Conservation (phyloP, 805 yeast genomes). For the Saturnispora sekii region DNA sequence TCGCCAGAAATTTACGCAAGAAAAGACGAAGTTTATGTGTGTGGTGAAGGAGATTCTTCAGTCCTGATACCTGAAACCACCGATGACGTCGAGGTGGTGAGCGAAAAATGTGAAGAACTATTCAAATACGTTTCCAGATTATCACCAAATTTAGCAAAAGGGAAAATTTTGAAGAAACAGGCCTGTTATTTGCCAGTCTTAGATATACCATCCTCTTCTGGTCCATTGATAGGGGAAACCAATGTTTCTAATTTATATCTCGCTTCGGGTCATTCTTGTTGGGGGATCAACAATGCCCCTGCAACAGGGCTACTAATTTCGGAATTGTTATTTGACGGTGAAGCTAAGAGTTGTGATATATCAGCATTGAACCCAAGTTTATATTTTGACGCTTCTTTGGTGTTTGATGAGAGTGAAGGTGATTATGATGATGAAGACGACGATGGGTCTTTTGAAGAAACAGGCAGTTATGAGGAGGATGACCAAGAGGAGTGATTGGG, state of each 20-base stretch:
- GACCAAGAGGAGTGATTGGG: slow-evolving; percentile 11
- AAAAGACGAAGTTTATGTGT: slow-evolving; percentile 89
- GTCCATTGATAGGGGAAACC: slow-evolving; percentile 92
- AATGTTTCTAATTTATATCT: slow-evolving; percentile 68
- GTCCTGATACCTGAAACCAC: slow-evolving; percentile 91
- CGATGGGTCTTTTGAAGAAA: slow-evolving; percentile 16
- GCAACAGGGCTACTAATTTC: slow-evolving; percentile 92
- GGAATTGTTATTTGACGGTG: slow-evolving; percentile 79
- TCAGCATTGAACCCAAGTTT: slow-evolving; percentile 76
- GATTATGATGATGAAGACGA: slow-evolving; percentile 22
- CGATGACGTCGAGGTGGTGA: slow-evolving; percentile 83
- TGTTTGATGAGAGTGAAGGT: slow-evolving; percentile 27
- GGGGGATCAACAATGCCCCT: slow-evolving; percentile 98
- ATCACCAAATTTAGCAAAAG: slow-evolving; percentile 58
- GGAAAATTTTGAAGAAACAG: slow-evolving; percentile 72
- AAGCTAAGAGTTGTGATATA: slow-evolving; percentile 65
- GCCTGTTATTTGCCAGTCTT: slow-evolving; percentile 94
- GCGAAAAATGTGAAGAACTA: slow-evolving; percentile 79
- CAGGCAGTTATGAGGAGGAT: slow-evolving; percentile 10
- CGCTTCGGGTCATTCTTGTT: slow-evolving; percentile 94
- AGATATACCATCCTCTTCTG: slow-evolving; percentile 85
- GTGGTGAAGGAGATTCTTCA: slow-evolving; percentile 93
- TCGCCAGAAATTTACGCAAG: slow-evolving; percentile 94
- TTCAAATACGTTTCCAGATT: slow-evolving; percentile 73
- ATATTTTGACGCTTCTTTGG: slow-evolving; percentile 64